phyloP scores from a whole-genome alignment of 2,329 filamentous ascomycete genomes.

The Trichoderma harzianum region DNA sequence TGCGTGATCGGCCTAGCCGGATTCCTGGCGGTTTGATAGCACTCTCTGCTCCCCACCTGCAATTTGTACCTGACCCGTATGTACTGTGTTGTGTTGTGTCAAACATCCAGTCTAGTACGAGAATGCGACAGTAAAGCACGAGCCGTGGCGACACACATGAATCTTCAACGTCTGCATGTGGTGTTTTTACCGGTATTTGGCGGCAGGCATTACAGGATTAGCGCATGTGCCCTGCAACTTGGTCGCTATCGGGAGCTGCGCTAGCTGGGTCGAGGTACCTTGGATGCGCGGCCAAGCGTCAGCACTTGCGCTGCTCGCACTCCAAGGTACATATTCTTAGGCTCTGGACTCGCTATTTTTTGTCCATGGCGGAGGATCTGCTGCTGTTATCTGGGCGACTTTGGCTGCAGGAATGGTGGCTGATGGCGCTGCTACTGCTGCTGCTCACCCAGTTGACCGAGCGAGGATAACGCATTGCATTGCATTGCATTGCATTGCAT shows the following conservation, averaged over 20 bases:
- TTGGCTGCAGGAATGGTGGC: slow-evolving; percentile 7
- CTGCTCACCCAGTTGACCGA: neutral
- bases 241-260: neutral
- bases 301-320: neutral
- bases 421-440: neutral
- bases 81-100: neutral
- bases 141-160: neutral
- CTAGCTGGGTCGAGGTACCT: neutral
- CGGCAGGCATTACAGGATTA: neutral
- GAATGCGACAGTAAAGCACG: neutral
- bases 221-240: neutral
- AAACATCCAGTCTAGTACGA: neutral
- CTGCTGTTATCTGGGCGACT: neutral
- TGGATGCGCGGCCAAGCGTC: neutral
- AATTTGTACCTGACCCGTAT: neutral
- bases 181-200: neutral
- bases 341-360: neutral
- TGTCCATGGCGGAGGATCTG: neutral
- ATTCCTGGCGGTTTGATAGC: neutral
- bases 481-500: neutral
- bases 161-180: neutral
- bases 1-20: slow-evolving; percentile 8
- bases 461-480: neutral
- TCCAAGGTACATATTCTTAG: neutral
- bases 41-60: neutral